Evolutionary conservation across 139 green algal genomes (phyloP).

Genomic region (Auxenochlorella pyrenoidosa): DNA sequence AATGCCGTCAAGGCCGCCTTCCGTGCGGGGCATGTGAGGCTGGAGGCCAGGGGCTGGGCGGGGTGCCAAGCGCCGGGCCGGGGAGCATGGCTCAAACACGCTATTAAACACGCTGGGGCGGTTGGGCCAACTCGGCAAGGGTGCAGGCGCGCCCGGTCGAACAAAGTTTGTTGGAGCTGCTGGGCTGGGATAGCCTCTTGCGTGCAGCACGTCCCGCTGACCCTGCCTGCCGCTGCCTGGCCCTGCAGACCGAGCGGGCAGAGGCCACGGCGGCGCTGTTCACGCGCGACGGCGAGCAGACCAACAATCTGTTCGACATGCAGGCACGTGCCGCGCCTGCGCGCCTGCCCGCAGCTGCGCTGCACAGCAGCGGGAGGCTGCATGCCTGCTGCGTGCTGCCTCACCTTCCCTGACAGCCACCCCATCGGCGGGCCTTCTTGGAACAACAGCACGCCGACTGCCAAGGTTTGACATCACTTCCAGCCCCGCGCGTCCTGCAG

Average conservation of each 20-base stretch:
- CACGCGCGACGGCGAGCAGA: slow-evolving; percentile 88
- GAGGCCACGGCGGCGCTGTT: slow-evolving; percentile 88
- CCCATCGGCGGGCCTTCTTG: no score
- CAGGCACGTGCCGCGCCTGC: slow-evolving; percentile 4
- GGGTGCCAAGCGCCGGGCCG: not conserved
- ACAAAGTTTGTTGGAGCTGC: no score
- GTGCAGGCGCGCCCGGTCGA: no score
- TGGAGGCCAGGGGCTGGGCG: not conserved
- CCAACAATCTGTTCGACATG: slow-evolving; percentile 95
- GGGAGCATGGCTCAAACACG: no score
- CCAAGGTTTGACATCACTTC: no score
- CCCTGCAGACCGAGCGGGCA: slow-evolving; percentile 63
- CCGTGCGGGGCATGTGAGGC: slow-evolving; percentile 46
- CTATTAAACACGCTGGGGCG: no score
- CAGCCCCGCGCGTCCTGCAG: slow-evolving; percentile 55
- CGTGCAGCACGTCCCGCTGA: not conserved
- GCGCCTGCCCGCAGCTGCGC: not conserved
- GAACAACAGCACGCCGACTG: no score
- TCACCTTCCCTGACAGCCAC: not conserved
- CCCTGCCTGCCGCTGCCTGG: not conserved
- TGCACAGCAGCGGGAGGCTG: no score
- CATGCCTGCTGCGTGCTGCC: not conserved
- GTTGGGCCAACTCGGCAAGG: no score
- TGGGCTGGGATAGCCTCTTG: no score
- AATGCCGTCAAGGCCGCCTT: slow-evolving; percentile 81